Conservation (phyloP, 164 flowering plant genomes). For the Aristolochia contorta region DNA sequence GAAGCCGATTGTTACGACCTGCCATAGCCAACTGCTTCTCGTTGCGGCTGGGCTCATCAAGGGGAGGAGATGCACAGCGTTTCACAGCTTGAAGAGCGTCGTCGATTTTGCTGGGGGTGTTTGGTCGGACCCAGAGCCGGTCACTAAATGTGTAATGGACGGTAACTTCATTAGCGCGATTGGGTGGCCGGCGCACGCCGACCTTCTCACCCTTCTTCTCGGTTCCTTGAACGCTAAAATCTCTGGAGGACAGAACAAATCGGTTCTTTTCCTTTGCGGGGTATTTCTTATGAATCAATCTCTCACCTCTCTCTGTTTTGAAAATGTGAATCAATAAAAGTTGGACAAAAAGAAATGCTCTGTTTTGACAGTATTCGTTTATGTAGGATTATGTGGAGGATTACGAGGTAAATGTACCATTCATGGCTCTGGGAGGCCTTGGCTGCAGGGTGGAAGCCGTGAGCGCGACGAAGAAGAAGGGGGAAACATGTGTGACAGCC, state of each 20-base stretch:
- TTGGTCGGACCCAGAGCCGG: constrained; percentile 25
- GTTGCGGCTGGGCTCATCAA: constrained; percentile 20
- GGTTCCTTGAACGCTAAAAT: constrained; percentile 17
- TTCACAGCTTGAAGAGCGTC: constrained; percentile 24
- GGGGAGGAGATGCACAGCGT: constrained; percentile 23
- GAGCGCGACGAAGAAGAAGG: constrained; percentile 18
- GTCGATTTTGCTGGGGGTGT: constrained; percentile 21
- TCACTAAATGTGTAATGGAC: constrained; percentile 15
- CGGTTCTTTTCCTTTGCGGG: constrained; percentile 22
- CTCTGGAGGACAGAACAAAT: constrained; percentile 13
- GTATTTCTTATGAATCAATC: constrained; percentile 9
- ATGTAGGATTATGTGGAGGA: constrained; percentile 25
- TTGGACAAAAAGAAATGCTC: too few relatives aligned
- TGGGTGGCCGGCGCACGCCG: constrained; percentile 31
- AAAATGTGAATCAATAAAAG: too few relatives aligned
- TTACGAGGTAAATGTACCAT: constrained; percentile 25
- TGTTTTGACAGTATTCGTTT: too few relatives aligned
- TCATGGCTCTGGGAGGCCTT: constrained; percentile 21
- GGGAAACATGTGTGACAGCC: constrained; percentile 22
- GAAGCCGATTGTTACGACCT: constrained; percentile 22
- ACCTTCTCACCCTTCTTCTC: constrained; percentile 14
- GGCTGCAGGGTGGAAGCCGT: constrained; percentile 21
- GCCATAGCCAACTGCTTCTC: constrained; percentile 26
- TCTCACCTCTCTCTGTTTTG: not conserved
- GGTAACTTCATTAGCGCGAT: constrained; percentile 22